Conservation (phyloP, 1,139 yeast species). For the Candida sanyaensis region DNA sequence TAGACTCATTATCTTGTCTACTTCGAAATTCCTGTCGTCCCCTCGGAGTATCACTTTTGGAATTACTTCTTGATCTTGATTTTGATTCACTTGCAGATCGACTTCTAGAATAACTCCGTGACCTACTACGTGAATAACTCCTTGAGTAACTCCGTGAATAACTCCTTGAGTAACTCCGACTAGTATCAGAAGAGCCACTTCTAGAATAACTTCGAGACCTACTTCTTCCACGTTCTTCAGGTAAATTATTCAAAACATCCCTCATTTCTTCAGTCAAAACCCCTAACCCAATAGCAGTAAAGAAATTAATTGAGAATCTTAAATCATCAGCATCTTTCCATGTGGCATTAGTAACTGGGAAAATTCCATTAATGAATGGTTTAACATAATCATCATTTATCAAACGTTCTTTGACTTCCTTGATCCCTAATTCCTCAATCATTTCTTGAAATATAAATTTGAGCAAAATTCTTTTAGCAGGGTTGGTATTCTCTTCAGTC, state of each 20-base stretch:
- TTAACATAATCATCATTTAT: constrained; percentile 48
- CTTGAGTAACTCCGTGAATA: constrained; percentile 17
- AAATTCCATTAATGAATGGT: constrained; percentile 47
- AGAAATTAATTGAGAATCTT: constrained; percentile 83
- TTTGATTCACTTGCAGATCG: constrained; percentile 6
- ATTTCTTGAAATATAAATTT: constrained; percentile 82
- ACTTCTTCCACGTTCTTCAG: constrained; percentile 21
- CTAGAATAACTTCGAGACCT: constrained; percentile 16
- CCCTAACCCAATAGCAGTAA: constrained; percentile 92
- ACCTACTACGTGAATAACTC: constrained; percentile 19
- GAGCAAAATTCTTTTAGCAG: constrained; percentile 80
- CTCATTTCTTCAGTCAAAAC: constrained; percentile 83
- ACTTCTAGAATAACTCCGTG: constrained; percentile 5
- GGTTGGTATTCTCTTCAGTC: constrained; percentile 72
- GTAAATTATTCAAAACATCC: constrained; percentile 36
- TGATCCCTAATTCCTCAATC: constrained; percentile 73
- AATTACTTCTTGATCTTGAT: constrained; percentile 7
- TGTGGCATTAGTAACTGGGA: constrained; percentile 44
- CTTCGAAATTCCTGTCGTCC: constrained; percentile 5
- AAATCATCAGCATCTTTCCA: constrained; percentile 57
- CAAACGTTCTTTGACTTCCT: constrained; percentile 49
- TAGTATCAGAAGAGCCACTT: constrained; percentile 13
- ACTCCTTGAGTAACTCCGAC: constrained; percentile 19
- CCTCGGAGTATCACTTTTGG: constrained; percentile 7
- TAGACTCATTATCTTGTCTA: constrained; percentile 8